Conservation (phyloP, 2,329 filamentous ascomycete genomes). For the Purpureocillium lavendulum region DNA sequence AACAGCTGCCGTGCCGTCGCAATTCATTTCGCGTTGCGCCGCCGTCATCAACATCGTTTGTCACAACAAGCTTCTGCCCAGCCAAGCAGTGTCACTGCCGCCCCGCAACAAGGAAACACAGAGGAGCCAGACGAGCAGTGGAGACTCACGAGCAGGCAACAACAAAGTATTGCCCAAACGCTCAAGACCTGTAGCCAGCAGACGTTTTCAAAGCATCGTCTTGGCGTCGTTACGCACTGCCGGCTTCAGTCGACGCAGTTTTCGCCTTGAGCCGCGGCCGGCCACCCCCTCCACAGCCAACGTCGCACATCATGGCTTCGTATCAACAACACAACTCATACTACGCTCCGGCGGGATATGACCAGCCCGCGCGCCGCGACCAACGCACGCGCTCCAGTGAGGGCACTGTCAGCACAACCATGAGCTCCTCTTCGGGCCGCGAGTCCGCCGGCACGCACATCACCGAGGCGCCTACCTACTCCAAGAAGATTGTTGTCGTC, state of each 20-base stretch:
- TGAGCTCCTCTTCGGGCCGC: constrained; percentile 65
- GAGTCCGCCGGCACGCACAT: constrained; percentile 76
- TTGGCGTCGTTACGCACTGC: too few species aligned
- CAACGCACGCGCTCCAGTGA: constrained; percentile 67
- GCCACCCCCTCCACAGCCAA: constrained; percentile 1
- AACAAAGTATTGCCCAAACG: too few species aligned
- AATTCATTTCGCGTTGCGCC: too few species aligned
- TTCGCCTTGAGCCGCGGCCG: neutral
- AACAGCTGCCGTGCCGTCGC: too few species aligned
- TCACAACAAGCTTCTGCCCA: too few species aligned
- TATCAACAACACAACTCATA: constrained; percentile 47
- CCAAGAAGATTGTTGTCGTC: constrained; percentile 98
- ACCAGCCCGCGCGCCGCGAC: constrained; percentile 33
- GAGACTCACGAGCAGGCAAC: too few species aligned
- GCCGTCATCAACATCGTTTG: too few species aligned
- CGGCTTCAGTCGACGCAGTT: neutral
- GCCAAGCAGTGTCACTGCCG: too few species aligned
- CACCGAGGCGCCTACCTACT: constrained; percentile 87
- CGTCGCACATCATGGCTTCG: constrained; percentile 36
- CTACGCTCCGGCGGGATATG: constrained; percentile 30
- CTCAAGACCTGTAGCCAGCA: too few species aligned
- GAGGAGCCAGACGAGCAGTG: too few species aligned
- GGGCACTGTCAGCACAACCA: constrained; percentile 80
- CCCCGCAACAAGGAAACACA: too few species aligned
- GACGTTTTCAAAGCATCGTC: too few species aligned